Evolutionary conservation across 805 yeast genomes (phyloP), one percentile per base, ranked within the genome.

Genomic region (Pichia heedii): DNA sequence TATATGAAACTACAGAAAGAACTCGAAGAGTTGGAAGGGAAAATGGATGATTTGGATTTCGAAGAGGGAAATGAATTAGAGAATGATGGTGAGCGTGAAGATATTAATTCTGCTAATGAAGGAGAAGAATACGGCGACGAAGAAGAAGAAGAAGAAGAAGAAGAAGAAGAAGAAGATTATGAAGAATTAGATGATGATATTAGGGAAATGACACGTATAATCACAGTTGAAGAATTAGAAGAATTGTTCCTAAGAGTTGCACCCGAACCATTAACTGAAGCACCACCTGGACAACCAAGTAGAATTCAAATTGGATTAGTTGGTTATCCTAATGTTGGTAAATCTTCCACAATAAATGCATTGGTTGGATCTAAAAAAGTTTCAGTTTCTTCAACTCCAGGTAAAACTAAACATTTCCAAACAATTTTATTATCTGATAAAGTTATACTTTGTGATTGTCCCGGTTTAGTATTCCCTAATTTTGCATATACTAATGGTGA

Each of bases 331-430:
- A 93, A 90, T 61, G 90, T 83, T 40, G 67, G 67, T 56, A 62
- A 62, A 40, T 93, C 97, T 2, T 89, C 97, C n/a, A 93, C 97
- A 2, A 93, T 93, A 56, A 93, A 93, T 63, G 97, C 98, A 0
- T 70, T 93, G 35, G 93, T 90, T 37, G 98, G 98, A 13, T 79
- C 97, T 18, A 93, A 93, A 59, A 89, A 86, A 62, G 99, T 93
- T n/a, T 88, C 97, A 2, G 99, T 93, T 33, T 90, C 97, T 2
- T 74, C 97, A 1, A 93, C 98, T 1, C 99, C 99, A 13, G 99
- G 99, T 69, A 93, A 93, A 62, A 93, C 99, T 13, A 93, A 93
- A 62, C 99, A 93, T 71, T 93, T 93, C 73, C 99, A 93, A 69
- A 93, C 99, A 1, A 89, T 93, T 49, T 76, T 78, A 58, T 72